Percentiles rank a stretch among this genome's conserved stretches.
Conservation (phyloP, 176 grass and related monocot genomes). For the Eleusine coracana region DNA sequence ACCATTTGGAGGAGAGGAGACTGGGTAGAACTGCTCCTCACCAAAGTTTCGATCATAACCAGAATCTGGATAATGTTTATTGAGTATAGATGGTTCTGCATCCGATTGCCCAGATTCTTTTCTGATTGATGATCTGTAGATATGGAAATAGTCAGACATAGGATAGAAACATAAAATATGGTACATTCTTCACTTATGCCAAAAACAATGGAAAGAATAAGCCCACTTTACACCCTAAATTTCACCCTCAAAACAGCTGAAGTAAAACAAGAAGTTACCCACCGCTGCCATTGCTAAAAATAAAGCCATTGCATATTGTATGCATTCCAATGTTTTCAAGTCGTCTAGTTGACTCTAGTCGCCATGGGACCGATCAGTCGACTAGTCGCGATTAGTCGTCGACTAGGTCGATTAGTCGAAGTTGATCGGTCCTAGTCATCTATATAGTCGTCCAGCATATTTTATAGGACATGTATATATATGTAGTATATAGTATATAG, state of each 20-base stretch:
- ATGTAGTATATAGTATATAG: too few relatives aligned
- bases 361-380: too few relatives aligned
- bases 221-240: neutral
- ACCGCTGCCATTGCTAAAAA: neutral
- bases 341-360: too few relatives aligned
- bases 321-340: neutral
- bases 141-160: slow-evolving; percentile 26
- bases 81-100: slow-evolving; percentile 49
- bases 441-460: too few relatives aligned
- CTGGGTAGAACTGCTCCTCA: slow-evolving; percentile 51
- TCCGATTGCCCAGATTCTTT: slow-evolving; percentile 45
- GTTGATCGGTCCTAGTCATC: too few relatives aligned
- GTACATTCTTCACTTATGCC: slow-evolving; percentile 9
- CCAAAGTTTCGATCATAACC: slow-evolving; percentile 50
- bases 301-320: neutral
- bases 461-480: too few relatives aligned
- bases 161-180: slow-evolving; percentile 24
- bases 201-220: neutral
- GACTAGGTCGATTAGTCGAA: too few relatives aligned
- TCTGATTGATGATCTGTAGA: slow-evolving; percentile 56
- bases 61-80: slow-evolving; percentile 46
- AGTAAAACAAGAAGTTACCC: neutral
- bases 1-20: slow-evolving; percentile 55
- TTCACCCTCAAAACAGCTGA: neutral
- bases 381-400: too few relatives aligned